Percentiles rank a stretch among this genome's conserved stretches.
Conservation (phyloP, 371 early-diverging fungal genomes). For the Syncephalastrum contaminatum region DNA sequence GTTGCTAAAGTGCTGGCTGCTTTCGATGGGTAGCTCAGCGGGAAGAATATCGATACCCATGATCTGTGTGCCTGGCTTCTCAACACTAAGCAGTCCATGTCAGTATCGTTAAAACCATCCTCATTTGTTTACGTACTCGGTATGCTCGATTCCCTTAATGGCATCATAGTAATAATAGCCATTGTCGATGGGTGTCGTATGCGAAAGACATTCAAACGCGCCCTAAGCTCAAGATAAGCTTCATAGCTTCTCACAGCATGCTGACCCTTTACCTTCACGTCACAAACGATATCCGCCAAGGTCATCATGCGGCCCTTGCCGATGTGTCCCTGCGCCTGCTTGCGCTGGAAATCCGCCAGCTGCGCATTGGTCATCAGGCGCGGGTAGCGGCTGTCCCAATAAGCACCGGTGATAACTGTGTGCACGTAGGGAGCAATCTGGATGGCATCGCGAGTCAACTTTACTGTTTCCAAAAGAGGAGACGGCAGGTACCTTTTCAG, state of each 20-base stretch:
- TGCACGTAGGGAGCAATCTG: conserved; percentile 89
- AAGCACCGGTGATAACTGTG: conserved; percentile 92
- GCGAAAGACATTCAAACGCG: conserved; percentile 90
- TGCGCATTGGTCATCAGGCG: conserved; percentile 86
- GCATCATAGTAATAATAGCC: conserved; percentile 95
- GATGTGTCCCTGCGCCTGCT: conserved; percentile 44
- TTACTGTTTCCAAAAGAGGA: not conserved
- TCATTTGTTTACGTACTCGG: conserved; percentile 46
- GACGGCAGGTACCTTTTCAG: conserved; percentile 56
- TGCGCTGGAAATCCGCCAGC: conserved; percentile 60
- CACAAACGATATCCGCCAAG: conserved; percentile 94
- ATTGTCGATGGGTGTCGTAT: conserved; percentile 84
- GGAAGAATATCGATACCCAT: conserved; percentile 97
- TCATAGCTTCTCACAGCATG: not conserved
- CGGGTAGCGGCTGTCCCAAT: conserved; percentile 91
- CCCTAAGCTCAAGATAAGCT: conserved; percentile 48
- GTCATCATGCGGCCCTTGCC: conserved; percentile 74
- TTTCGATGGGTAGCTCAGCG: conserved; percentile 92
- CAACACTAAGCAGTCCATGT: conserved; percentile 46
- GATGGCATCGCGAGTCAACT: not conserved
- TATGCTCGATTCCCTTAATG: conserved; percentile 65
- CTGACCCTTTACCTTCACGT: conserved; percentile 70
- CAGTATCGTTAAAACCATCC: not conserved
- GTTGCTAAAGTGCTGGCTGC: conserved; percentile 89
- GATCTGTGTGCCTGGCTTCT: conserved; percentile 84